These are phyloP conservation scores for Hibiscus tridactylites DNA, from an alignment of 345 rosid genomes.

Conservation along the genomic window DNA sequence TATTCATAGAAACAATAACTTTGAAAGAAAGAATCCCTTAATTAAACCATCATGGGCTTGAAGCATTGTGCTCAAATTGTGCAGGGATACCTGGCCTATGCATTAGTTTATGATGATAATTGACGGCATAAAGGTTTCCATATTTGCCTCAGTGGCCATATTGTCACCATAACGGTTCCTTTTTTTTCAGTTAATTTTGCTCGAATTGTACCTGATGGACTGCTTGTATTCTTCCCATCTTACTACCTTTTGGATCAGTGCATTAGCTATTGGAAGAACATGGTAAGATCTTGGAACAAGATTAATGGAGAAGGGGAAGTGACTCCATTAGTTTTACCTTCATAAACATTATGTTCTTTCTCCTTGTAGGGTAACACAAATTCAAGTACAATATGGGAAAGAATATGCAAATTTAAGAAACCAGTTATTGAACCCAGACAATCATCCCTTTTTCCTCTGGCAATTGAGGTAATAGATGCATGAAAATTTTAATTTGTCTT, in stretches of 20 bases:
- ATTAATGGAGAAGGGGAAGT: slow-evolving; percentile 11
- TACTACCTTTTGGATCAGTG: slow-evolving; percentile 86
- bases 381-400: slow-evolving; percentile 83
- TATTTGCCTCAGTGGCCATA: not conserved
- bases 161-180: not conserved
- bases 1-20: not conserved
- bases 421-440: slow-evolving; percentile 96
- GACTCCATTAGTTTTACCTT: slow-evolving; percentile 9
- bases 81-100: not conserved
- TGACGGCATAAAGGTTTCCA: not conserved
- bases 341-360: slow-evolving; percentile 2
- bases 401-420: slow-evolving; percentile 84
- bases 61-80: not conserved
- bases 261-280: slow-evolving; percentile 77
- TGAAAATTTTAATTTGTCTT: slow-evolving; percentile 8
- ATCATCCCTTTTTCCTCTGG: slow-evolving; percentile 58
- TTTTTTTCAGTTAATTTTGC: slow-evolving; percentile 69
- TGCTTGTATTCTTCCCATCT: slow-evolving; percentile 90
- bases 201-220: slow-evolving; percentile 89
- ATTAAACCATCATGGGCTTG: not conserved
- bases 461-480: slow-evolving; percentile 56
- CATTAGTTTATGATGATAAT: not conserved
- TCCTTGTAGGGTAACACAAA: slow-evolving; percentile 44
- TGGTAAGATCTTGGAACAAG: slow-evolving; percentile 37
- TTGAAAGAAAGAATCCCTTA: not conserved